These are phyloP conservation scores for Phytophthora tubulina DNA, from an alignment of 352 stramenopile genomes.

Conservation along the genomic window DNA sequence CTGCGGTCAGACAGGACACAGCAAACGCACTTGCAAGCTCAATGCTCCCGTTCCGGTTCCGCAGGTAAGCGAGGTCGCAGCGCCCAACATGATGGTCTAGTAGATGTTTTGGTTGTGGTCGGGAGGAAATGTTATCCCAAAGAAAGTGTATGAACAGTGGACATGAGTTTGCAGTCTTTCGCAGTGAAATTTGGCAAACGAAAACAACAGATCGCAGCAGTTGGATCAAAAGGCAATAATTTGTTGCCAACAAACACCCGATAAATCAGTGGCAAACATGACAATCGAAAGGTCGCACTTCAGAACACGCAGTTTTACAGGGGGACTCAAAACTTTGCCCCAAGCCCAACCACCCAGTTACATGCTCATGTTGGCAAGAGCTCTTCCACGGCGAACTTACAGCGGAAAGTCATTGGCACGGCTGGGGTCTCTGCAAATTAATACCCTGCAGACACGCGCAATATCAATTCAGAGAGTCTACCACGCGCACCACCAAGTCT, in stretches of 20 bases:
- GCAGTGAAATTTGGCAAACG: too few species aligned
- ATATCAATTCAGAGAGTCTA: slow-evolving; percentile 5
- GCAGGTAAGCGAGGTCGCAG: not conserved
- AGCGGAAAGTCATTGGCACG: not conserved
- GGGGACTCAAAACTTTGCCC: too few species aligned
- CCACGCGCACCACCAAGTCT: too few species aligned
- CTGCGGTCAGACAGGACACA: slow-evolving; percentile 41
- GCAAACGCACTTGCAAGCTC: slow-evolving; percentile 41
- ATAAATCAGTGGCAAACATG: too few species aligned
- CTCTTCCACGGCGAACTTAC: too few species aligned
- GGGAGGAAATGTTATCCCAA: not conserved
- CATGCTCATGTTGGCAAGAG: not conserved
- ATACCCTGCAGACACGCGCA: not conserved
- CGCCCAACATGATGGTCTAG: slow-evolving; percentile 29
- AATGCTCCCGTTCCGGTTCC: slow-evolving; percentile 2
- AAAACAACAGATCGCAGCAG: too few species aligned
- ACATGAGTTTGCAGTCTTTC: too few species aligned
- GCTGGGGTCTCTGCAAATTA: not conserved
- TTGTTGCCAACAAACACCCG: too few species aligned
- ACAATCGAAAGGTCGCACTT: too few species aligned
- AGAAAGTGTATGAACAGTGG: not conserved
- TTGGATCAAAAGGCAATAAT: too few species aligned
- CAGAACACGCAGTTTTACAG: too few species aligned
- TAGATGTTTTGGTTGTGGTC: slow-evolving; percentile 21
- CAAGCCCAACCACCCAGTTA: too few species aligned